phyloP scores from a whole-genome alignment of 495 filamentous ascomycete species.

The Lepraria neglecta region DNA sequence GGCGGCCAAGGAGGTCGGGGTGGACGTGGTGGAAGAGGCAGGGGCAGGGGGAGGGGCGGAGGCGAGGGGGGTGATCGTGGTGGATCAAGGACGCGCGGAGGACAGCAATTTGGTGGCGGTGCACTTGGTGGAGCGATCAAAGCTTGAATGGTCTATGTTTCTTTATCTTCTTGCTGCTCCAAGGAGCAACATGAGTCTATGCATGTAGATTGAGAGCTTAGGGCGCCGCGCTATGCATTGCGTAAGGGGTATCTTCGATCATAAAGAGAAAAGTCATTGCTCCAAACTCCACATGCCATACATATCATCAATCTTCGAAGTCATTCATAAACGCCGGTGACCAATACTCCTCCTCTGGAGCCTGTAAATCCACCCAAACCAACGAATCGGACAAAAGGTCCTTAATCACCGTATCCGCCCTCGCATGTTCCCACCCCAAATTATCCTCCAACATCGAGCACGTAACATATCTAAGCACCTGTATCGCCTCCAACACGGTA shows the following conservation, averaged over 20 bases:
- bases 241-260: conserved; percentile 12
- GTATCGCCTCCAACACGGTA: conserved; percentile 80
- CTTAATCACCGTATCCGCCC: conserved; percentile 81
- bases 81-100: conserved; percentile 47
- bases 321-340: conserved; percentile 50
- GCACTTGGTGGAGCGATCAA: conserved; percentile 59
- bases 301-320: conserved; percentile 21
- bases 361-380: conserved; percentile 90
- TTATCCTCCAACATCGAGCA: conserved; percentile 91
- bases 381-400: conserved; percentile 87
- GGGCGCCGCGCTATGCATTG: conserved; percentile 15
- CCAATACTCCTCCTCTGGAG: conserved; percentile 90
- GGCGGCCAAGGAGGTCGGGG: conserved; percentile 70
- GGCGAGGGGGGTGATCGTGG: conserved; percentile 62
- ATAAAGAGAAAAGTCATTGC: background rate
- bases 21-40: conserved; percentile 58
- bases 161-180: conserved; percentile 19
- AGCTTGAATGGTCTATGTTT: conserved; percentile 40
- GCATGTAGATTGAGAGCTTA: conserved; percentile 23
- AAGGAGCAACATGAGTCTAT: conserved; percentile 7
- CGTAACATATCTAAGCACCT: conserved; percentile 80
- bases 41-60: conserved; percentile 56
- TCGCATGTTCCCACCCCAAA: conserved; percentile 73
- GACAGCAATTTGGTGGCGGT: conserved; percentile 55
- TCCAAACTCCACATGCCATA: conserved; percentile 4